Evolutionary conservation across 2,329 filamentous ascomycete species (phyloP), one percentile per base, ranked within the genome.

Genomic region (Didymosphaeria variabile): DNA sequence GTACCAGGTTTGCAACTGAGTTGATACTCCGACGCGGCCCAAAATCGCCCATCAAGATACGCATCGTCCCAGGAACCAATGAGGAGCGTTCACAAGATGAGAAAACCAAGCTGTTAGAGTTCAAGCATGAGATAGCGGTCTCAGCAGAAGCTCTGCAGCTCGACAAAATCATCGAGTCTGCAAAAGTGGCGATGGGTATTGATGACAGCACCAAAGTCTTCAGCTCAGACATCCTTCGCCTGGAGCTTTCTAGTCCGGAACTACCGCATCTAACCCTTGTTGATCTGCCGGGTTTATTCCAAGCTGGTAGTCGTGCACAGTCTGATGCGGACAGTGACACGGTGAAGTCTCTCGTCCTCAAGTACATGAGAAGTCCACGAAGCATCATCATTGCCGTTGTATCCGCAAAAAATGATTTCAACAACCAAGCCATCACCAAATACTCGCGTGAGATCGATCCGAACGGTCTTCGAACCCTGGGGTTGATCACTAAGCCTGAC

Each of bases 1-100:
- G 86, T 67, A 90, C 88, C 0, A 79, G 86, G 1, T 90, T 89
- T 62, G 83, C 87, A 0, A 90, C 86, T 0, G 85, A 90, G 67
- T 74, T 90, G 4, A 81, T 86, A 19, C 77, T 90, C 10, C 80
- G 84, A 1, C 80, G 81, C 3, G 76, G 75, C 1, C 55, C 69
- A 0, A 61, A 72, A 4, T 65, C 73, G 0, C 75, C 67, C 1
- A 72, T 85, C 23, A 76, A 77, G 5, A 80, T 85, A 26, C 79
- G 77, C 0, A 83, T 87, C 15, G 51, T 65, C 8, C 67, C 63
- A 1, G 58, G 51, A 53, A 68, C 46, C 15, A n/a, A 34, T 1
- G 56, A 64, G 31, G 44, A 55, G 13, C 47, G 61, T 9, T 57
- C 62, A 3, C 50, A 60, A 5, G 26, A 8, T 0, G 63, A 69